Evolutionary conservation across 208 protist species (phyloP), one percentile per base, ranked within the genome.

Genomic region (Wallacemonas rigidus): DNA sequence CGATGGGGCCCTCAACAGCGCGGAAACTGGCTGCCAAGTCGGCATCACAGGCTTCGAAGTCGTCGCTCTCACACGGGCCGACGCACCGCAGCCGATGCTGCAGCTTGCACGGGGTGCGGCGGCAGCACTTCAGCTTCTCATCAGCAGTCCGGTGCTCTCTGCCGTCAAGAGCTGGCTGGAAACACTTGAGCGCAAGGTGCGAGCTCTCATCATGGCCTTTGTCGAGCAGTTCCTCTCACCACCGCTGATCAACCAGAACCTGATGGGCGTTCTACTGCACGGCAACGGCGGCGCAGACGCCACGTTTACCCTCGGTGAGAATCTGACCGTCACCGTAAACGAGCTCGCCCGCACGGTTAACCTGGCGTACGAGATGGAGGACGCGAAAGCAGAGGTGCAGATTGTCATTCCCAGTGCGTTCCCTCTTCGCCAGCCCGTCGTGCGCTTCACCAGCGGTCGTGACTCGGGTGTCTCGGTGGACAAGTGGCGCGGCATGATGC

Each of bases 401-500:
- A 92, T 97, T 68, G 72, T 55, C 55, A 89, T 97, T 61, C 90
- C 90, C 1, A 17, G 71, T 8, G 77, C 74, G 47, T 97, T 91
- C 77, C 94, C 94, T 9, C 80, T 97, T 65, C 75, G 74, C 17
- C 82, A 74, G 43, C 87, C 89, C 1, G 65, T 45, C 3, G 87
- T 95, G 17, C 83, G 79, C 56, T 77, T 77, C 75, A 80, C 82
- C 48, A 93, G 74, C 60, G 81, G 79, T 1, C 76, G 85, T 17
- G 89, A 84, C 35, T 90, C 81, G 48, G 92, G 93, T 54, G 83
- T 98, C 1, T 88, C 82, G 35, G 74, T 83, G 38, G 86, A 89
- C 26, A 87, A 90, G 80, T 97, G 85, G 87, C 90, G 92, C 9
- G 61, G 80, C 54, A 97, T 93, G 95, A 91, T 96, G 82, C 81